A percentile compares a stretch with the other conserved stretches of the same genome.
Evolutionary conservation across 768 basidiomycete species (phyloP).

Genomic region (Macrolepiota albuminosa): DNA sequence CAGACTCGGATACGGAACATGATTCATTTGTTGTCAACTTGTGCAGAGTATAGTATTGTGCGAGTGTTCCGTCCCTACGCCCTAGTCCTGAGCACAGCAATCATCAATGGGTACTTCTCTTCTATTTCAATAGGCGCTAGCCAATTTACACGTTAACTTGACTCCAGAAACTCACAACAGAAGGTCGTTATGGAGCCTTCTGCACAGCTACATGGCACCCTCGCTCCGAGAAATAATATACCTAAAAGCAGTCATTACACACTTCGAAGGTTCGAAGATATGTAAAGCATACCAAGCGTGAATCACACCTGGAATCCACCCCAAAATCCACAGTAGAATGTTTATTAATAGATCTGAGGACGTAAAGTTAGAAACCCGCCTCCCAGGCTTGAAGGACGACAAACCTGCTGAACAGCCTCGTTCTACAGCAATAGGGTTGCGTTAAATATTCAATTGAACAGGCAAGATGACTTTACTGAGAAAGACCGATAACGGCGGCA

Average conservation of each 20-base stretch:
- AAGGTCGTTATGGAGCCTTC: background rate
- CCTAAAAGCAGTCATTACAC: background rate
- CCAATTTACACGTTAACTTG: too few relatives aligned
- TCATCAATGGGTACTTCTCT: background rate
- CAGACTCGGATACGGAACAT: background rate
- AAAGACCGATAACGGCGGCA: slow-evolving; percentile 1
- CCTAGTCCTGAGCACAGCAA: background rate
- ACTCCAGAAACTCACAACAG: background rate
- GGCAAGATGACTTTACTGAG: background rate
- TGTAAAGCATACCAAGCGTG: slow-evolving; percentile 27
- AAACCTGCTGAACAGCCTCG: slow-evolving; percentile 14
- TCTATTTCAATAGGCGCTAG: background rate
- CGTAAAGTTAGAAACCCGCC: background rate
- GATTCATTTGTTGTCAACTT: background rate
- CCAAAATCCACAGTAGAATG: slow-evolving; percentile 35
- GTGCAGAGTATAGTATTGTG: background rate
- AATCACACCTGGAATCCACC: slow-evolving; percentile 51
- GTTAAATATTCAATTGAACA: background rate
- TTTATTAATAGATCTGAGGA: slow-evolving; percentile 32
- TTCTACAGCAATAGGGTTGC: background rate
- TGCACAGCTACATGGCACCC: background rate
- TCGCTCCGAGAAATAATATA: slow-evolving; percentile 3
- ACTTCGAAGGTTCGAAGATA: background rate
- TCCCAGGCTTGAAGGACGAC: background rate
- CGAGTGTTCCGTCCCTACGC: background rate